These are phyloP conservation scores for Ramichloridium luteum DNA, from an alignment of 2,329 filamentous ascomycete species.

Conservation along the genomic window DNA sequence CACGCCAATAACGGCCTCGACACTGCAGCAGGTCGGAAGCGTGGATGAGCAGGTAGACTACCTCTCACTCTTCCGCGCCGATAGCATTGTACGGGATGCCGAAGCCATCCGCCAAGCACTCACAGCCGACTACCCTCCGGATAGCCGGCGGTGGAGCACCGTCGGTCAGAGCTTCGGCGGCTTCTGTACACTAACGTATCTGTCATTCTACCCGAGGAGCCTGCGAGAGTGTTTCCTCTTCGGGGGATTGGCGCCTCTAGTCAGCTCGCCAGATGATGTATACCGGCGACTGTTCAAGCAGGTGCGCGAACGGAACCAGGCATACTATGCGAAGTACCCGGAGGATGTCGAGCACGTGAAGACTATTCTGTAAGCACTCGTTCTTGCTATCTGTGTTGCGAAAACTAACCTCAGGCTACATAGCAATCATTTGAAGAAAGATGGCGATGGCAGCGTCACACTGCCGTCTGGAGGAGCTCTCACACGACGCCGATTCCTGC, in stretches of 20 bases:
- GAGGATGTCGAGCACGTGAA: conserved; percentile 61
- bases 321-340: conserved; percentile 76
- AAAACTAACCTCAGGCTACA: too few species aligned
- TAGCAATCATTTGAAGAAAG: not conserved
- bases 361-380: conserved; percentile 52
- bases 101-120: conserved; percentile 72
- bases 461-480: conserved; percentile 62
- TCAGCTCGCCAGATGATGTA: conserved; percentile 58
- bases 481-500: conserved; percentile 62
- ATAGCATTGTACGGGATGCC: conserved; percentile 79
- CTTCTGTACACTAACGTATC: conserved; percentile 72
- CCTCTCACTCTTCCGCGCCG: conserved; percentile 72
- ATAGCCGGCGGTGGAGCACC: conserved; percentile 68
- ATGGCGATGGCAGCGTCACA: conserved; percentile 45
- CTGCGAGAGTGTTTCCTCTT: conserved; percentile 72
- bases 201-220: conserved; percentile 60
- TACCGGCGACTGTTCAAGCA: conserved; percentile 61
- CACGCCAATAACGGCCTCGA: conserved; percentile 62
- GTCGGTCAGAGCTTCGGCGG: conserved; percentile 90
- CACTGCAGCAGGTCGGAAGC: conserved; percentile 51
- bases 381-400: too few species aligned
- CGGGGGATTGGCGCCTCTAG: conserved; percentile 70
- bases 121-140: conserved; percentile 54
- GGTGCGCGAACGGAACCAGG: conserved; percentile 57
- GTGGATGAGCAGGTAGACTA: conserved; percentile 64